phyloP scores from a whole-genome alignment of 495 filamentous ascomycete genomes.

The Aspergillus sparsus region DNA sequence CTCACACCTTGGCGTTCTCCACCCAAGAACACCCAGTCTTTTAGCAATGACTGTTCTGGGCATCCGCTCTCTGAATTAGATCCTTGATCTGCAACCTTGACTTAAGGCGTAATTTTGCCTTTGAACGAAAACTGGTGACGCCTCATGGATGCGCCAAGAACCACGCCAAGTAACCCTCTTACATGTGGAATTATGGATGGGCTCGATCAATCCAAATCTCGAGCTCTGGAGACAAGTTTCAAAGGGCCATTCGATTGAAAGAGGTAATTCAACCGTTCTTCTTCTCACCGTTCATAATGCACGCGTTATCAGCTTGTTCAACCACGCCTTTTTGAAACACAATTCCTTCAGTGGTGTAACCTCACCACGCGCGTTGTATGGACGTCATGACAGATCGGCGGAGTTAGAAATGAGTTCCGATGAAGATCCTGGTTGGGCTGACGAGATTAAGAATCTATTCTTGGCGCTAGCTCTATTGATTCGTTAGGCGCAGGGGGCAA shows the following conservation, averaged over 20 bases:
- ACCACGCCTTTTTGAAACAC: slow-evolving; percentile 16
- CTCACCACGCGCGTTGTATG: slow-evolving; percentile 14
- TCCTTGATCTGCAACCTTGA: slow-evolving; percentile 1
- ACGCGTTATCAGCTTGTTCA: slow-evolving; percentile 2
- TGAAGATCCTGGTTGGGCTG: slow-evolving; percentile 17
- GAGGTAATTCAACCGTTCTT: not conserved
- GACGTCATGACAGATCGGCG: slow-evolving; percentile 19
- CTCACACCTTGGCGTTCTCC: slow-evolving; percentile 19
- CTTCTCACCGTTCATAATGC: slow-evolving; percentile 1
- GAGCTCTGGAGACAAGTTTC: not conserved
- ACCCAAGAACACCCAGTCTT: slow-evolving; percentile 13
- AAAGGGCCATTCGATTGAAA: slow-evolving; percentile 10
- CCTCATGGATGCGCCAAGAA: slow-evolving; percentile 12
- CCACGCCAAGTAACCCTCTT: slow-evolving; percentile 16
- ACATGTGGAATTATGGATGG: slow-evolving; percentile 6
- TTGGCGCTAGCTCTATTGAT: slow-evolving; percentile 17
- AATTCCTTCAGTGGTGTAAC: slow-evolving; percentile 16
- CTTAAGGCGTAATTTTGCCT: not conserved
- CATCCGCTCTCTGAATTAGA: slow-evolving; percentile 14
- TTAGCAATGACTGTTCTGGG: slow-evolving; percentile 10
- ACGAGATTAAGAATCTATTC: slow-evolving; percentile 14
- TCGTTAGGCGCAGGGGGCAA: not conserved
- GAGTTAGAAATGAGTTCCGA: slow-evolving; percentile 9
- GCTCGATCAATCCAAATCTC: slow-evolving; percentile 1
- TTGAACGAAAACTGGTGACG: slow-evolving; percentile 8